These are phyloP conservation scores for Pseudocercospora musae DNA, from an alignment of 2,329 filamentous ascomycete genomes.

Conservation along the genomic window DNA sequence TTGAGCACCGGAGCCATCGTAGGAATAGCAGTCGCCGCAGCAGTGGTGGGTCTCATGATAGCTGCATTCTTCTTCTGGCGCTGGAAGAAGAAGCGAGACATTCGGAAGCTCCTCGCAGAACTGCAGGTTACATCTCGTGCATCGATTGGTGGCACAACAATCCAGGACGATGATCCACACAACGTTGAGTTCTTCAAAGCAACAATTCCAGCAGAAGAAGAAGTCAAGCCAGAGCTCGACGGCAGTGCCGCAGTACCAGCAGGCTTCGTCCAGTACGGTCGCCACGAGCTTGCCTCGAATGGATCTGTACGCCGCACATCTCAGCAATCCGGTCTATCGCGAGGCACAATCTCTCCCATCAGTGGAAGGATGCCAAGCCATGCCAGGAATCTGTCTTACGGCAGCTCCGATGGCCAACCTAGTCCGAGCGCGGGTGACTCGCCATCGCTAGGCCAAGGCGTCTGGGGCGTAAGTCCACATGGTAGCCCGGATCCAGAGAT, in stretches of 20 bases:
- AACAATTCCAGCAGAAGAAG: slow-evolving; percentile 2
- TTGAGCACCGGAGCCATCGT: slow-evolving; percentile 17
- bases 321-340: slow-evolving; percentile 14
- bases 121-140: not conserved
- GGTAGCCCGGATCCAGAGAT: not conserved
- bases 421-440: slow-evolving; percentile 5
- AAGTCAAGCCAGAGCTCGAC: slow-evolving; percentile 21
- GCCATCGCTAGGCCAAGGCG: slow-evolving; percentile 2
- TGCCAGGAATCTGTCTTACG: slow-evolving; percentile 10
- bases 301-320: slow-evolving; percentile 13
- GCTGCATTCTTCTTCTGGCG: slow-evolving; percentile 12
- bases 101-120: not conserved
- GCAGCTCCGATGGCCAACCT: slow-evolving; percentile 9
- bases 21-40: slow-evolving; percentile 14
- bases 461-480: not conserved
- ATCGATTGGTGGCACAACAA: slow-evolving; percentile 19
- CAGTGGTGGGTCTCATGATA: slow-evolving; percentile 2
- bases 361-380: slow-evolving; percentile 7
- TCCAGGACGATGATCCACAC: slow-evolving; percentile 9
- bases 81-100: slow-evolving; percentile 6
- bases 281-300: slow-evolving; percentile 16
- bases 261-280: slow-evolving; percentile 5
- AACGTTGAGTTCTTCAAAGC: slow-evolving; percentile 15
- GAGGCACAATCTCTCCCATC: slow-evolving; percentile 18
- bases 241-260: slow-evolving; percentile 10